These are phyloP conservation scores for Melocanna baccifera DNA, from an alignment of 176 grass and related monocot genomes.

Conservation along the genomic window DNA sequence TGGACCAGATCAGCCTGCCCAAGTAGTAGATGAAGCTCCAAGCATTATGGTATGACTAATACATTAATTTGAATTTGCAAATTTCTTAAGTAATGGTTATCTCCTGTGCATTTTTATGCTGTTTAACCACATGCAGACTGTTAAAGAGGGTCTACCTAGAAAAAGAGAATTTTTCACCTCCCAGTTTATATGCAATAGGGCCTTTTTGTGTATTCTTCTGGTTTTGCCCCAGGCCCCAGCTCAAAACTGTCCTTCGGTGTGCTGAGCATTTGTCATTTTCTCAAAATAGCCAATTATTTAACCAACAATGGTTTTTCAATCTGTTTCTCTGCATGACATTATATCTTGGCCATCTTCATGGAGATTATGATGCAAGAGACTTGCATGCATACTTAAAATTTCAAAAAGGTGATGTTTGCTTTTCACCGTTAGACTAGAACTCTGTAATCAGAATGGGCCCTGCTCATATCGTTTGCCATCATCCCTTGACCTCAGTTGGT, in stretches of 20 bases:
- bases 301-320: not conserved
- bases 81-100: not conserved
- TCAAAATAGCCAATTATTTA: not conserved
- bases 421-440: not conserved
- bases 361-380: not conserved
- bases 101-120: not conserved
- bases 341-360: not conserved
- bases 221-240: not conserved
- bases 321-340: not conserved
- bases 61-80: not conserved
- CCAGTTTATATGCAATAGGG: not conserved
- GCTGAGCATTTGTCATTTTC: not conserved
- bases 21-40: constrained; percentile 64
- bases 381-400: not conserved
- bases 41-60: constrained; percentile 54
- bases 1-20: constrained; percentile 68
- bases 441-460: not conserved
- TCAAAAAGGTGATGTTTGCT: not conserved
- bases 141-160: not conserved
- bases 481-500: not conserved
- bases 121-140: not conserved
- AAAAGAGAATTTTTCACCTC: not conserved
- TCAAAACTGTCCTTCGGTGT: not conserved
- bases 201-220: not conserved
- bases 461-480: not conserved